Base-by-base conservation (phyloP, 305 asterid genomes). In the Galium porrigens region DNA sequence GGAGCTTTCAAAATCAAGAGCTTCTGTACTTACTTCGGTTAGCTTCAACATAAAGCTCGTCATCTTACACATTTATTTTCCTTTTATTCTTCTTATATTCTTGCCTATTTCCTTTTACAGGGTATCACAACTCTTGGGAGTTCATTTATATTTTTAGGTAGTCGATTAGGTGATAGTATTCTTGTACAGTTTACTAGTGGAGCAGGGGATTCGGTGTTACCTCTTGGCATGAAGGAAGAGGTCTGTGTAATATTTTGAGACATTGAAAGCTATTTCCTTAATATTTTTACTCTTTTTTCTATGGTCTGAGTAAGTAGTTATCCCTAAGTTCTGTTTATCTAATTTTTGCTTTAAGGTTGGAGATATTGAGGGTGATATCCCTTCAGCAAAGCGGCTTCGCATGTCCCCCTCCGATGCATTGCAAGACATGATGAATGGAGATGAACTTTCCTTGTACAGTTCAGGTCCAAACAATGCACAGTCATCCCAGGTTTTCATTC, bases 91-190 rank as follows among this genome's bases (percentile, higher is more conserved):
- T 63, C 67, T 46, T 46, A 54, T 36, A 61, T 65, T 59, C 63
- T 71, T 48, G 54, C 68, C 27, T 39, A 55, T 2, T 44, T 76
- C 72, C 65, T 66, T 64, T 71, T 63, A 12, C 67, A 91, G 98
- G 96, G 81, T 75, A 80, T 89, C 66, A 84, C 95, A 54, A 85
- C 96, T 52, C 73, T 92, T 56, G 99, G 96, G 73, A 85, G 84
- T 73, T 89, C 95, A 20, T 84, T 92, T 67, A 81, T 92, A 79
- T 89, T 92, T 80, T 79, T 92, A 82, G 99, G 90, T 69, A 92
- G 99, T 82, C 95, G 95, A 60, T 75, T 92, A 79, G 99, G 99
- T 65, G 99, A 92, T 78, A 89, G 99, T 76, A 77, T 92, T 72
- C 99, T 92, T 25, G 99, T 92, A 73, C 99, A 92, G 69, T 89